These are phyloP conservation scores for Fraxinus paxiana DNA, from an alignment of 305 asterid genomes.

Conservation along the genomic window DNA sequence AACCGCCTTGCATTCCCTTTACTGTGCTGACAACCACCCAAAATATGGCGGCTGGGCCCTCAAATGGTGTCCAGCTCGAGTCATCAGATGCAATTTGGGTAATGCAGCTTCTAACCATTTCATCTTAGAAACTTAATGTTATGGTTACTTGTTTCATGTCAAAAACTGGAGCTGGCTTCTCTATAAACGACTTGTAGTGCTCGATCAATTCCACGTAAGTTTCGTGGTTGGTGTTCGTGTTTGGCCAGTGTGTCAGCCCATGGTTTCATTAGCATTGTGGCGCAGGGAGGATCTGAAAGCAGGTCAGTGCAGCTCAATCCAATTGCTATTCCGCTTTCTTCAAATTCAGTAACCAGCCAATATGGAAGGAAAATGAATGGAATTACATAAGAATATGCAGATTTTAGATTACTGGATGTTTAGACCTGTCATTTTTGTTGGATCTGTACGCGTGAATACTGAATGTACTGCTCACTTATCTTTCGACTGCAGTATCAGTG, in stretches of 20 bases:
- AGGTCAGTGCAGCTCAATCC: conserved; percentile 59
- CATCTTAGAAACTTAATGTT: conserved; percentile 35
- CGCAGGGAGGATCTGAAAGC: conserved; percentile 43
- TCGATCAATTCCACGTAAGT: conserved; percentile 19
- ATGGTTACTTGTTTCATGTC: conserved; percentile 27
- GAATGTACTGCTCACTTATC: background rate
- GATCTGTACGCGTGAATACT: background rate
- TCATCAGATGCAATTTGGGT: background rate
- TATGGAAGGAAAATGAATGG: background rate
- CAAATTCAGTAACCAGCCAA: conserved; percentile 51
- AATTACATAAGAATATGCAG: background rate
- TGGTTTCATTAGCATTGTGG: conserved; percentile 45
- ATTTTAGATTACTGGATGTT: background rate
- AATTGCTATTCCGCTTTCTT: conserved; percentile 47
- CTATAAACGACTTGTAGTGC: conserved; percentile 34
- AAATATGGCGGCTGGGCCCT: conserved; percentile 41
- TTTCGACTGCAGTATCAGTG: background rate
- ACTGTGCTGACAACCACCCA: conserved; percentile 43
- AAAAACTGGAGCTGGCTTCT: conserved; percentile 8
- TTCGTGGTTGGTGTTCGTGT: conserved; percentile 2
- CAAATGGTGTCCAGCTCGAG: conserved; percentile 30
- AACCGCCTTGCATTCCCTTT: conserved; percentile 24
- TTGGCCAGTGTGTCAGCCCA: conserved; percentile 45
- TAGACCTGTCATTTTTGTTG: background rate
- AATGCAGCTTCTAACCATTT: conserved; percentile 36